These are phyloP conservation scores for Wickerhamiella vanderwaltii DNA, from an alignment of 805 yeast genomes.

Conservation along the genomic window DNA sequence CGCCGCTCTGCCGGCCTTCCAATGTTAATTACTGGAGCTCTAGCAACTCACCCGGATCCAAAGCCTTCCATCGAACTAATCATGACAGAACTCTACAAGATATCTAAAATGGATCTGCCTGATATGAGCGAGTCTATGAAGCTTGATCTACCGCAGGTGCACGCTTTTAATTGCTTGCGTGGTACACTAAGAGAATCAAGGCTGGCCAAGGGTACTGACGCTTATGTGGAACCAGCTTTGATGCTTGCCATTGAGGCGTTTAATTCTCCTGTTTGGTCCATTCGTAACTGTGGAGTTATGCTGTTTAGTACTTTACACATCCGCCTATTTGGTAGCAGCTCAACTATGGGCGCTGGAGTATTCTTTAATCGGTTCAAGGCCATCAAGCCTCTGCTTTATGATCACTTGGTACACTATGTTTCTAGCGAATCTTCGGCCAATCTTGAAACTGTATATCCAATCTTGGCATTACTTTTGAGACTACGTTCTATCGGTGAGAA, in stretches of 20 bases:
- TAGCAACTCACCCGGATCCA: slow-evolving; percentile 37
- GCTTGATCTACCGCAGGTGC: slow-evolving; percentile 79
- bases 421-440: slow-evolving; percentile 11
- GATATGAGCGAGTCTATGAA: slow-evolving; percentile 37
- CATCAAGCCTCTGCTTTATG: slow-evolving; percentile 36
- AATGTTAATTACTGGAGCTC: slow-evolving; percentile 56
- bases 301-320: slow-evolving; percentile 74
- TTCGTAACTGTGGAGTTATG: slow-evolving; percentile 90
- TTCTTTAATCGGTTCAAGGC: slow-evolving; percentile 59
- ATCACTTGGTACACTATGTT: slow-evolving; percentile 27
- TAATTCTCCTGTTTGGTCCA: slow-evolving; percentile 63
- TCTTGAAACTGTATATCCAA: slow-evolving; percentile 56
- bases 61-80: slow-evolving; percentile 38
- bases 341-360: slow-evolving; percentile 40
- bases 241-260: slow-evolving; percentile 51
- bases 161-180: slow-evolving; percentile 77
- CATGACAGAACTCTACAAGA: slow-evolving; percentile 37
- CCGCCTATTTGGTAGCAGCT: slow-evolving; percentile 50
- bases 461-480: slow-evolving; percentile 57
- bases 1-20: slow-evolving; percentile 93
- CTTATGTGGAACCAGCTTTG: slow-evolving; percentile 46
- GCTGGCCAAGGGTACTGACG: slow-evolving; percentile 41
- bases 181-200: slow-evolving; percentile 61
- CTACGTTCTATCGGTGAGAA: slow-evolving; percentile 50
- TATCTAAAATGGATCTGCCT: slow-evolving; percentile 42